Percentiles rank a stretch among this genome's conserved stretches.
phyloP scores from a whole-genome alignment of 306 rosid genomes.

The Cucurbita moschata region DNA sequence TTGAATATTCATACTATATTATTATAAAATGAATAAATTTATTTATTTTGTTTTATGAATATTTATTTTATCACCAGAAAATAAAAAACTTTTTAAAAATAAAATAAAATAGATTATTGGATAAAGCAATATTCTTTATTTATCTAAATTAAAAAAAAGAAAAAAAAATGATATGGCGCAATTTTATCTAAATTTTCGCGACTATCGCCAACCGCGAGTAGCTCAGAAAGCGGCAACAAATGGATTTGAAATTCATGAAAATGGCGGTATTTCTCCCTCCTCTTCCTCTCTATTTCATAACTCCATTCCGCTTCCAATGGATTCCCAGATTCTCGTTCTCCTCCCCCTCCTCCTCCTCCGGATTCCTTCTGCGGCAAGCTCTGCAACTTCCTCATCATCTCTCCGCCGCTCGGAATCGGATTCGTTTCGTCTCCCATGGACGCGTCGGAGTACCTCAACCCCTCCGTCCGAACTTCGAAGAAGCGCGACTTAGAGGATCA shows the following conservation, averaged over 20 bases:
- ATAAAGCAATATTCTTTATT: not conserved
- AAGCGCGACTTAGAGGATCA: not conserved
- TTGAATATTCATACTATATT: too few relatives aligned
- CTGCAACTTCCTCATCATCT: not conserved
- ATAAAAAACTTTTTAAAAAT: too few relatives aligned
- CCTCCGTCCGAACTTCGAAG: not conserved
- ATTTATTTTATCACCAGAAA: too few relatives aligned
- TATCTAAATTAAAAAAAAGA: not conserved
- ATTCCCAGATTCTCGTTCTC: not conserved
- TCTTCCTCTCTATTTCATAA: not conserved
- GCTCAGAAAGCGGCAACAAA: not conserved
- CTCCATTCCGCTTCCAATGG: not conserved
- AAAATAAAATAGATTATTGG: too few relatives aligned
- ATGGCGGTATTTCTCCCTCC: constrained; percentile 9
- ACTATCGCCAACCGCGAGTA: not conserved
- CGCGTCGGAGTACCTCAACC: not conserved
- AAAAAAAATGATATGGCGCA: not conserved
- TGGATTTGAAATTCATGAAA: constrained; percentile 4
- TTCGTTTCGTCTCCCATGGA: not conserved
- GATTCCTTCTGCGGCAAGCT: not conserved
- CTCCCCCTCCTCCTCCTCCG: not conserved
- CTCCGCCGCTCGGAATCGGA: not conserved
- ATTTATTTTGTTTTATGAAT: too few relatives aligned
- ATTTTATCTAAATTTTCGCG: not conserved
- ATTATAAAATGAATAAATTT: too few relatives aligned